Evolutionary conservation across 2,329 filamentous ascomycete species (phyloP).

Genomic region (Metarhizium guizhouense): DNA sequence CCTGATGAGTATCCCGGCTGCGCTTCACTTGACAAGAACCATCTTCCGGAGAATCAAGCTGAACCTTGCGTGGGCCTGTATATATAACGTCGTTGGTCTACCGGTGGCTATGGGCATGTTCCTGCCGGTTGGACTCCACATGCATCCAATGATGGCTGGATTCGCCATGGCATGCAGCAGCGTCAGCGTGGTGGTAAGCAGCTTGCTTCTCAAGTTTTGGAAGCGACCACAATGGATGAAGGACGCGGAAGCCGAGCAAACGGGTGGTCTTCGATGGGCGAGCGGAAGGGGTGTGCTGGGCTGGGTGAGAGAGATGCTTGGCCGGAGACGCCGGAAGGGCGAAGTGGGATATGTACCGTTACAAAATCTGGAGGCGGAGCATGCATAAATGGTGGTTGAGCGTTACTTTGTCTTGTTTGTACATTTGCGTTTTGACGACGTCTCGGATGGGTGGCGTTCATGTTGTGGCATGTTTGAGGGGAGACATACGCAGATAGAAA

Average conservation of each 20-base stretch:
- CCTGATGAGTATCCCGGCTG: slow-evolving; percentile 84
- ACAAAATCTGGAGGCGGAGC: slow-evolving; percentile 36
- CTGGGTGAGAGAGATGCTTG: slow-evolving; percentile 31
- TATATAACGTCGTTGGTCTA: slow-evolving; percentile 85
- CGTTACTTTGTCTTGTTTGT: neutral
- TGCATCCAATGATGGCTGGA: slow-evolving; percentile 91
- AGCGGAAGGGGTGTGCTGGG: slow-evolving; percentile 33
- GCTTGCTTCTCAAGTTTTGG: slow-evolving; percentile 81
- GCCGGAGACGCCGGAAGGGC: slow-evolving; percentile 29
- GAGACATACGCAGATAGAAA: no score
- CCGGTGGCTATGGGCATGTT: slow-evolving; percentile 97
- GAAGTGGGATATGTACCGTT: slow-evolving; percentile 53
- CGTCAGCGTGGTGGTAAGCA: slow-evolving; percentile 81
- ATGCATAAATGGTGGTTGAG: neutral
- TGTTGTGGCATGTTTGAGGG: no score
- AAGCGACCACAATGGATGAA: slow-evolving; percentile 80
- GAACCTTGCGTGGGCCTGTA: slow-evolving; percentile 85
- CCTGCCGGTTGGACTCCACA: slow-evolving; percentile 74
- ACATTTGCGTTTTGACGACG: neutral
- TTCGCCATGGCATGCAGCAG: slow-evolving; percentile 89
- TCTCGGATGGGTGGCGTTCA: no score
- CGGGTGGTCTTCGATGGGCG: slow-evolving; percentile 35
- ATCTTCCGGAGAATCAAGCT: slow-evolving; percentile 93
- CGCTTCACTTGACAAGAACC: slow-evolving; percentile 68
- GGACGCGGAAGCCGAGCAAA: slow-evolving; percentile 53